Evolutionary conservation across 306 rosid genomes (phyloP), one percentile per base, ranked within the genome.

Genomic region (Fagus crenata): DNA sequence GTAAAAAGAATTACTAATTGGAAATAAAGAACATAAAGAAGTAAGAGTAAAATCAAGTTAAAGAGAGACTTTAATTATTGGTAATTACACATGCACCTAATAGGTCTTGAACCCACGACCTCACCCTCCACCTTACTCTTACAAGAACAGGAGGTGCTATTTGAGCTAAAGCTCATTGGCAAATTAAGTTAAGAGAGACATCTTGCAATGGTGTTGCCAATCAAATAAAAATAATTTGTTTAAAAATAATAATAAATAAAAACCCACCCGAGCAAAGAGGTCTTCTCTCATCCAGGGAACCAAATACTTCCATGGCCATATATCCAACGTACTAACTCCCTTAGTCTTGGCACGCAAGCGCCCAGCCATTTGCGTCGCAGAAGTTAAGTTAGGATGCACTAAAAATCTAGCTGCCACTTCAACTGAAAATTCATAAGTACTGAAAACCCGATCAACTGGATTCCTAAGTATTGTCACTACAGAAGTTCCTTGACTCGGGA

Each of bases 261-360:
- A 67, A 73, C 77, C 67, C 89, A 92, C 99, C 88, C 98, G 90
- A 64, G 88, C 74, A 84, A 96, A 96, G 58, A 92, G 89, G 81
- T 96, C 99, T 81, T 85, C 86, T 79, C 98, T 87, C 96, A 96
- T 96, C 99, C 98, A 91, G 0, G 97, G 99, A 82, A 96, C 99
- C 80, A 92, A 89, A 84, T 91, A 89, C 84, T 96, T 96, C 99
- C 99, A 96, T 2, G 99, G 99, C 99, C 99, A 96, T 71, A 96
- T 92, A 84, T 91, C 98, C 79, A 96, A 84, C 36, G 99, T 96
- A 85, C 98, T 96, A 56, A 89, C 87, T 85, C 96, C 98, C 69
- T 54, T 89, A 39, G 86, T 40, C 87, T 84, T 89, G 15, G 88
- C 49, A 40, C 93, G 90, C 77, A 96, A 1, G 76, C 84, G 91